A percentile compares a stretch with the other conserved stretches of the same genome.
Evolutionary conservation across 2,329 filamentous ascomycete species (phyloP).

Genomic region (Xylariaceae sp.): DNA sequence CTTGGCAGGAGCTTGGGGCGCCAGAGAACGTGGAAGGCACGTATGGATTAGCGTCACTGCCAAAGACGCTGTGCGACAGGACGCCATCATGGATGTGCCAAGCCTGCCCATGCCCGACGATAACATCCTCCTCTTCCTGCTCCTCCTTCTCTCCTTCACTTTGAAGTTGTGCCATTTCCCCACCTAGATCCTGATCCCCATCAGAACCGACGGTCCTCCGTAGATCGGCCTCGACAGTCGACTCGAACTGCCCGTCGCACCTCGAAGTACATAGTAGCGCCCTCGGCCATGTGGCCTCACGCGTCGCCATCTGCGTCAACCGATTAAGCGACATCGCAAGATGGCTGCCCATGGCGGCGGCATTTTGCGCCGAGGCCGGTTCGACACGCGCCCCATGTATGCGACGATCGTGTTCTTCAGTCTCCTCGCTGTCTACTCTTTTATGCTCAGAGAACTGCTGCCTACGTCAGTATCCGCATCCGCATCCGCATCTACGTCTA

Average conservation of each 20-base stretch:
- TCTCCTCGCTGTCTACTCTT: constrained; percentile 43
- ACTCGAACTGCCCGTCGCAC: background rate
- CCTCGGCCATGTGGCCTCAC: background rate
- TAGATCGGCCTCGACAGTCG: too few relatives aligned
- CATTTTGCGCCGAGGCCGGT: constrained; percentile 26
- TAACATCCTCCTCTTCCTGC: too few relatives aligned
- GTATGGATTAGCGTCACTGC: too few relatives aligned
- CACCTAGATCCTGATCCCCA: too few relatives aligned
- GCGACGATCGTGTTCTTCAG: constrained; percentile 45
- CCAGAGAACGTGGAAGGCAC: too few relatives aligned
- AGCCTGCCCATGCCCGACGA: background rate
- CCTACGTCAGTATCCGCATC: background rate
- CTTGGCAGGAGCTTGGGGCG: too few relatives aligned
- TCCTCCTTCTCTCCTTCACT: background rate
- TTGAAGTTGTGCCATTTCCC: background rate
- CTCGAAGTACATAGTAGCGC: too few relatives aligned
- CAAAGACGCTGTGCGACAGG: too few relatives aligned
- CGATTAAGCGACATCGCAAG: background rate
- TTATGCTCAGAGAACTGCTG: constrained; percentile 30
- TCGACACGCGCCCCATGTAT: constrained; percentile 48
- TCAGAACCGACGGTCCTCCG: too few relatives aligned
- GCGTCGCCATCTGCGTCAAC: constrained; percentile 3
- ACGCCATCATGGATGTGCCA: too few relatives aligned
- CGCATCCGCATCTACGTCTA: background rate
- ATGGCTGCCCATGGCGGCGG: constrained; percentile 9